These are phyloP conservation scores for Fusarium xylarioides DNA, from an alignment of 2,329 filamentous ascomycete species.

Conservation along the genomic window DNA sequence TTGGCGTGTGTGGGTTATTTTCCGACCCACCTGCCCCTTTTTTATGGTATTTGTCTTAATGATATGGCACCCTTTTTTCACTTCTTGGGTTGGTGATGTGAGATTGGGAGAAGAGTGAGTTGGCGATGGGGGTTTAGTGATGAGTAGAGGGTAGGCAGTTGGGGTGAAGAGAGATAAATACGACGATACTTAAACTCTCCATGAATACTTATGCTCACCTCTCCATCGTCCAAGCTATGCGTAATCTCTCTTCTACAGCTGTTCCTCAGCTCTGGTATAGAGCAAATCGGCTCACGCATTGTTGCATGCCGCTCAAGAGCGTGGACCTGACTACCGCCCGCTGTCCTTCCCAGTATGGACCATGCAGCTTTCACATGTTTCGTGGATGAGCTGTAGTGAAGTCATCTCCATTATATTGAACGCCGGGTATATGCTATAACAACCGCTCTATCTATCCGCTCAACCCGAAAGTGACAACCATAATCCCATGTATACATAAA, in stretches of 20 bases:
- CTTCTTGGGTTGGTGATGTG: conserved; percentile 7
- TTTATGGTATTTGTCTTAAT: conserved; percentile 33
- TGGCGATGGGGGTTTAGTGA: not conserved
- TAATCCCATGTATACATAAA: conserved; percentile 10
- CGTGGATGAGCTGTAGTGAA: too few species aligned
- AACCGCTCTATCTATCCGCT: not conserved
- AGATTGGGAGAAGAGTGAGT: not conserved
- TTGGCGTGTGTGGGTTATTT: too few species aligned
- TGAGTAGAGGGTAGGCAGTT: not conserved
- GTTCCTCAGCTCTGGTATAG: too few species aligned
- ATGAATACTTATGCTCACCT: too few species aligned
- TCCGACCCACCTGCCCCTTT: too few species aligned
- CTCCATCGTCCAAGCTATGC: too few species aligned
- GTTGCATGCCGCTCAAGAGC: not conserved
- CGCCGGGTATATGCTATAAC: conserved; percentile 30
- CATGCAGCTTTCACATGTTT: not conserved
- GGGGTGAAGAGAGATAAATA: not conserved
- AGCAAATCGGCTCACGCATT: not conserved
- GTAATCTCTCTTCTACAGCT: not conserved
- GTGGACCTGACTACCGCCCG: rapidly evolving
- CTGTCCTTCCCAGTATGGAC: rapidly evolving
- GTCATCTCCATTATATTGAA: conserved; percentile 1
- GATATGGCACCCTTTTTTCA: conserved; percentile 26
- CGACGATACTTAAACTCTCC: not conserved
- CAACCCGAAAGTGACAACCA: not conserved